Conservation (phyloP, 2,329 filamentous ascomycete species). For the Pseudovirgaria hyperparasitica region DNA sequence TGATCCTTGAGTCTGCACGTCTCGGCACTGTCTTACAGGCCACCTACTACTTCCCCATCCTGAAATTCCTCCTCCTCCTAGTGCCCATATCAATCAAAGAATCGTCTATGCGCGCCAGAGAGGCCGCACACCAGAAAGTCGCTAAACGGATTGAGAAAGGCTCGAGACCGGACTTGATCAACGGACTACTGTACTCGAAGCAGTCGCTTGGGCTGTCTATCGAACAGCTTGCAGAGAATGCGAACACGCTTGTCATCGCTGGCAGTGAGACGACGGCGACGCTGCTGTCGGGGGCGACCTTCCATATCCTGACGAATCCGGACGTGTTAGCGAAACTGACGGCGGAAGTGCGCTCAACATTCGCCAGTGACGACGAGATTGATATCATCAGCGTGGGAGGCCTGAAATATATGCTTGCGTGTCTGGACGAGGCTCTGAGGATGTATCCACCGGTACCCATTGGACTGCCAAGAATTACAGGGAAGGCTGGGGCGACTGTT, state of each 20-base stretch:
- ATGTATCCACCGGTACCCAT: conserved; percentile 11
- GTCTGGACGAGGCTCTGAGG: conserved; percentile 10
- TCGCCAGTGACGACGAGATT: conserved; percentile 12
- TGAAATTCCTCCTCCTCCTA: no score
- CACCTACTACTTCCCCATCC: no score
- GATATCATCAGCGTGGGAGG: conserved; percentile 9
- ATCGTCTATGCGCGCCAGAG: no score
- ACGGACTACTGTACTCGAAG: no score
- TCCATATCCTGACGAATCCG: conserved; percentile 11
- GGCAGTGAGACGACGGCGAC: conserved; percentile 28
- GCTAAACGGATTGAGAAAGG: conserved; percentile 1
- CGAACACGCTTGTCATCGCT: conserved; percentile 21
- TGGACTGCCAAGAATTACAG: neutral
- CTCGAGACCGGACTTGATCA: conserved; percentile 4
- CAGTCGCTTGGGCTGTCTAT: conserved; percentile 15
- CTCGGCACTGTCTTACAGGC: no score
- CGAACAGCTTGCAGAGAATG: conserved; percentile 20
- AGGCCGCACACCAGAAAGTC: no score
- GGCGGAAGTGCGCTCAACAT: conserved; percentile 9
- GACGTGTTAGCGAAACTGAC: conserved; percentile 7
- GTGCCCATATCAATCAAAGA: no score
- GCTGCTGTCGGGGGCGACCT: conserved; percentile 17
- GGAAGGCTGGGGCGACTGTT: conserved; percentile 1
- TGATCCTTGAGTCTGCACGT: conserved; percentile 12
- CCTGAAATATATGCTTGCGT: conserved; percentile 14